Evolutionary conservation across 257 asterid species (phyloP).

Genomic region (Forsythia viridissima): DNA sequence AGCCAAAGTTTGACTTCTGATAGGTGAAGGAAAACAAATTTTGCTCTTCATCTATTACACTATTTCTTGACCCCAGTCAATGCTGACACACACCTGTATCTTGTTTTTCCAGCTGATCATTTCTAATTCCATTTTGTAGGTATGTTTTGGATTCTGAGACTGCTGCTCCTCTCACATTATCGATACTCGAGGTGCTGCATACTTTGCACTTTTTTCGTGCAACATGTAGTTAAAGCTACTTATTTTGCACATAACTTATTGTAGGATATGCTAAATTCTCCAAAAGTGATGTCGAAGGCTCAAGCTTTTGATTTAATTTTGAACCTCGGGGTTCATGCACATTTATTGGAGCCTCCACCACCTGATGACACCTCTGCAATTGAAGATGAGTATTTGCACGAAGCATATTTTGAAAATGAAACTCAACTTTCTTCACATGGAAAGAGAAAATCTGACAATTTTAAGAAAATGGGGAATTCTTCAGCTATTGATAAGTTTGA

Average conservation of each 20-base stretch:
- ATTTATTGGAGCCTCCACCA: conserved; percentile 91
- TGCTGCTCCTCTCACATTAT: conserved; percentile 94
- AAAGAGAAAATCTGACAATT: conserved; percentile 47
- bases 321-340: conserved; percentile 98
- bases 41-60: not conserved
- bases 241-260: conserved; percentile 28
- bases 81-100: not conserved
- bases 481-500: conserved; percentile 85
- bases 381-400: conserved; percentile 85
- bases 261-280: conserved; percentile 93
- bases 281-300: conserved; percentile 75
- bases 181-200: conserved; percentile 86
- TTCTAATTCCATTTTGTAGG: conserved; percentile 58
- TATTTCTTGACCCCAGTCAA: not conserved
- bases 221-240: conserved; percentile 30
- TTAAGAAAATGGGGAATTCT: conserved; percentile 50
- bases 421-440: conserved; percentile 59
- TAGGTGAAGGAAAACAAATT: not conserved
- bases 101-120: conserved; percentile 8
- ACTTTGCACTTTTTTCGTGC: conserved; percentile 20
- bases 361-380: conserved; percentile 69
- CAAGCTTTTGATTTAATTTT: conserved; percentile 95
- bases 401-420: conserved; percentile 63
- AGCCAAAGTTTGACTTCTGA: not conserved
- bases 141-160: conserved; percentile 88